Evolutionary conservation across 495 filamentous ascomycete genomes (phyloP).

Genomic region (Lepidopterella palustris): DNA sequence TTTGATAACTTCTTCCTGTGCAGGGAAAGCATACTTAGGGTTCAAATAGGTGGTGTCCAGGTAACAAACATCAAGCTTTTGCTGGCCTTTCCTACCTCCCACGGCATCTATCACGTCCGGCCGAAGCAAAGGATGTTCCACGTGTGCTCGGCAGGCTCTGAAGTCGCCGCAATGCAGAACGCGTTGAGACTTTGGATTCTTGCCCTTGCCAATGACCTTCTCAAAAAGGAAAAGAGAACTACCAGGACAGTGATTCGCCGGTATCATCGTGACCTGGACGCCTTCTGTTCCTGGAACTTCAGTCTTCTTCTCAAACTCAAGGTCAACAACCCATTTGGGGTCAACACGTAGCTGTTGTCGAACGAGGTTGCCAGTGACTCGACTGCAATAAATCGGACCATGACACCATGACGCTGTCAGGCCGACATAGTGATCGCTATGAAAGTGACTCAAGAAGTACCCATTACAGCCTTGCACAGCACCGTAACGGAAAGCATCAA

Average conservation of each 20-base stretch:
- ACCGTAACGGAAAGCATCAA: constrained; percentile 95
- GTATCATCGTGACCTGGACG: constrained; percentile 86
- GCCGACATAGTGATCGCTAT: constrained; percentile 95
- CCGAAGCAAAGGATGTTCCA: constrained; percentile 72
- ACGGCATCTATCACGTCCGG: constrained; percentile 64
- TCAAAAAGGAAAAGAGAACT: constrained; percentile 92
- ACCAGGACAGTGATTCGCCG: constrained; percentile 93
- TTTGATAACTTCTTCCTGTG: constrained; percentile 74
- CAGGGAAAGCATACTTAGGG: constrained; percentile 91
- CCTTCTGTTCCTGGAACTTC: constrained; percentile 76
- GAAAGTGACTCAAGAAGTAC: constrained; percentile 97
- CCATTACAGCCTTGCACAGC: constrained; percentile 85
- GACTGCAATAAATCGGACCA: constrained; percentile 94
- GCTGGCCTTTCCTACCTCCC: constrained; percentile 64
- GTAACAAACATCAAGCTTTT: constrained; percentile 90
- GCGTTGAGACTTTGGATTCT: constrained; percentile 56
- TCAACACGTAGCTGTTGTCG: constrained; percentile 78
- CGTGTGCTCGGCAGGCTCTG: constrained; percentile 77
- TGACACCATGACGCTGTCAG: constrained; percentile 83
- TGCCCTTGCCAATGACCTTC: constrained; percentile 56
- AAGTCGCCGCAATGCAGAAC: constrained; percentile 97
- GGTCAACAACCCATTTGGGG: constrained; percentile 72
- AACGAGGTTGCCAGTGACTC: constrained; percentile 84
- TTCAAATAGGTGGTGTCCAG: constrained; percentile 96
- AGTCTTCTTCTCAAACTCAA: constrained; percentile 77